A percentile compares a stretch with the other conserved stretches of the same genome.
These are phyloP conservation scores for Trichoderma hamatum DNA, from an alignment of 2,329 filamentous ascomycete species.

Conservation along the genomic window DNA sequence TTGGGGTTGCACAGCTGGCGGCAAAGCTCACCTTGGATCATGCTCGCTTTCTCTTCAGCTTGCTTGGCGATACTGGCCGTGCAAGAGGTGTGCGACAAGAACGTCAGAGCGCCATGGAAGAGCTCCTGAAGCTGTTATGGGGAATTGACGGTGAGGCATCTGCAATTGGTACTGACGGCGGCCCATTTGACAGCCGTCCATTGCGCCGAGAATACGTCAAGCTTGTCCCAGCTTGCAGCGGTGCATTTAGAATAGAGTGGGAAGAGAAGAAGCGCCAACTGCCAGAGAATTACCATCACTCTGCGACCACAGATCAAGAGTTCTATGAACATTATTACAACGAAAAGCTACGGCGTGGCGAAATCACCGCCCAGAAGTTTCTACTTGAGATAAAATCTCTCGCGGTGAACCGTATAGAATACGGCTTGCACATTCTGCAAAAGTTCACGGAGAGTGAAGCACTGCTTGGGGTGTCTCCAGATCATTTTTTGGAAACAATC, in stretches of 20 bases:
- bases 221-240: conserved; percentile 16
- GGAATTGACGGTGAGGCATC: background rate
- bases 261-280: background rate
- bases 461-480: background rate
- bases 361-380: background rate
- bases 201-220: background rate
- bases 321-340: conserved; percentile 12
- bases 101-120: background rate
- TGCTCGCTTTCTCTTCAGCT: background rate
- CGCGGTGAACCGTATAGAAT: background rate
- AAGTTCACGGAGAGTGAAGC: conserved; percentile 1
- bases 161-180: too few relatives aligned
- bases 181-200: background rate
- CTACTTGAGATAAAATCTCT: background rate
- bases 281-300: background rate
- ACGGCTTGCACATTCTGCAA: conserved; percentile 1
- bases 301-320: background rate
- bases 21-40: conserved; percentile 7
- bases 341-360: background rate
- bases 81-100: background rate
- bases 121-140: conserved; percentile 21
- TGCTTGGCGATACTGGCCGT: background rate
- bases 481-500: background rate
- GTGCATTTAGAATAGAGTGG: conserved; percentile 2
- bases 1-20: conserved; percentile 10